Conservation (phyloP, 306 rosid species). For the Ochetophila trinervis region DNA sequence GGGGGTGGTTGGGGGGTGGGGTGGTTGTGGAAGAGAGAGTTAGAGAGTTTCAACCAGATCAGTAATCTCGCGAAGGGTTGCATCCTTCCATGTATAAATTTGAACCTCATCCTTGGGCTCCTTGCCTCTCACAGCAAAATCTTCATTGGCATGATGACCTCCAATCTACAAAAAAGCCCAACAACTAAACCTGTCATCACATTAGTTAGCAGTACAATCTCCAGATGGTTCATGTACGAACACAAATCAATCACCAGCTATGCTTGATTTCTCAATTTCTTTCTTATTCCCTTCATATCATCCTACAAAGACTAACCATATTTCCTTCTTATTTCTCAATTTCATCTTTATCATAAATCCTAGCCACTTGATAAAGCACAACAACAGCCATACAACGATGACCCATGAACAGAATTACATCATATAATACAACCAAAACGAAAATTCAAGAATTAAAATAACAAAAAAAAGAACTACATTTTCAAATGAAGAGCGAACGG, state of each 20-base stretch:
- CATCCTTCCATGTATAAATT: constrained; percentile 98
- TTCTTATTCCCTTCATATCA: too few relatives aligned
- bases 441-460: neutral
- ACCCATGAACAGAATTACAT: neutral
- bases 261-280: too few relatives aligned
- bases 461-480: neutral
- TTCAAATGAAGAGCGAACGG: neutral
- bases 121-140: constrained; percentile 82
- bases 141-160: constrained; percentile 64
- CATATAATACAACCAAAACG: too few relatives aligned
- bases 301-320: too few relatives aligned
- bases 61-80: constrained; percentile 81
- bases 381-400: too few relatives aligned
- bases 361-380: too few relatives aligned
- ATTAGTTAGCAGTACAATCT: neutral
- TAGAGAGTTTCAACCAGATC: constrained; percentile 51
- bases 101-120: constrained; percentile 97
- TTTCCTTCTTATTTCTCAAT: too few relatives aligned
- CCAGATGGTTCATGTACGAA: neutral
- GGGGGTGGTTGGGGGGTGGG: too few relatives aligned
- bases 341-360: too few relatives aligned
- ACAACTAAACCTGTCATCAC: neutral
- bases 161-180: constrained; percentile 49
- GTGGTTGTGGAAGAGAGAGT: constrained; percentile 3
- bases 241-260: neutral